Base-by-base conservation (phyloP, 2,329 filamentous ascomycete species). In the Moelleriella libera region DNA sequence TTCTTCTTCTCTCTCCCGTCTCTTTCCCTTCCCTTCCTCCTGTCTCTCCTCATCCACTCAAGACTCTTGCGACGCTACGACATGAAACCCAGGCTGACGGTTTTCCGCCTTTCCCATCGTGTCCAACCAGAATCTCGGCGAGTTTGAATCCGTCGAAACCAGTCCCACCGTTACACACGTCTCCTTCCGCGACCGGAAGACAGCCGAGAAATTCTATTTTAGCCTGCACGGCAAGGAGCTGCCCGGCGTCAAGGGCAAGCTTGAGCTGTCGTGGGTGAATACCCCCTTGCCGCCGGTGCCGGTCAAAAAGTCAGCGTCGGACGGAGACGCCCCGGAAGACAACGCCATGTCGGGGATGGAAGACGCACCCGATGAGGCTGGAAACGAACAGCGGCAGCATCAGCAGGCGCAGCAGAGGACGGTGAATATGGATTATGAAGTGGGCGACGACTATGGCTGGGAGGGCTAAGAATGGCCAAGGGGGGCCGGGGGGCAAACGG, bases 151-250 rank as follows among this genome's bases (percentile, higher is more conserved):
- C 31, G 72, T 83, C 31, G 69, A 77, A 34, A 66, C 68, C 4
- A 68, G 67, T 3, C 60, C 70, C 0, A 52, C 62, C 1, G 59
- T 63, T 0, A 76, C 79, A 1, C 66, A 73, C 47, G 73, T 85
- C 46, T 75, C 74, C 5, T 85, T 85, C 59, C 78, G 76, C 49
- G 79, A 84, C 56, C 76, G 80, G 49, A 78, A 77, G 58, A 82
- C 82, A 11, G 85, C 83, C 4, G 85, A 90, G 60, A 80, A 74
- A 52, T 82, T 83, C 55, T 76, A 75, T 66, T 76, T 77, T 55
- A 69, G 74, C 30, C 64, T 78, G n/a, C 60, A 74, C 44, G 70
- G 70, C 43, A 71, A 72, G 42, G 65, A 73, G 21, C 76, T 88
- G 41, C 78, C 81, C 0, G 76, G 78, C 6, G 65, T 86, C 9